These are phyloP conservation scores for Protea cynaroides DNA, from an alignment of 164 flowering plant genomes.

Conservation along the genomic window DNA sequence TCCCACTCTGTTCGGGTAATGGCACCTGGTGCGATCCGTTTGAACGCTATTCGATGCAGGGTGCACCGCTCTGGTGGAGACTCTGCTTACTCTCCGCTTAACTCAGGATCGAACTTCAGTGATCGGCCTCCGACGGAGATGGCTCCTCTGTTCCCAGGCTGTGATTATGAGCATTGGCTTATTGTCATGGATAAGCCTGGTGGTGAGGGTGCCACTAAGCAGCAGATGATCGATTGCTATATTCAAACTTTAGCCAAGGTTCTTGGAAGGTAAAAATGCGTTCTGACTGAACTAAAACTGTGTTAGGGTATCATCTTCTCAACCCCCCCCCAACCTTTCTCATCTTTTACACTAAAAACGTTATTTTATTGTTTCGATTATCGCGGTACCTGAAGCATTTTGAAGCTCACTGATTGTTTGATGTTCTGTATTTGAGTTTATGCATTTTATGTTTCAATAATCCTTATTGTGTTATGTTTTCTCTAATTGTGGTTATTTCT, in stretches of 20 bases:
- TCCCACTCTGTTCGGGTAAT: constrained; percentile 30
- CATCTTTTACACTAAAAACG: too few species aligned
- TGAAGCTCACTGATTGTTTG: not conserved
- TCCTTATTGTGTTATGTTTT: not conserved
- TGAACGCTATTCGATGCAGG: constrained; percentile 40
- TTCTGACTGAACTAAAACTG: not conserved
- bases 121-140: constrained; percentile 88
- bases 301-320: not conserved
- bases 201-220: constrained; percentile 79
- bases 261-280: constrained; percentile 56
- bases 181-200: constrained; percentile 94
- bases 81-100: constrained; percentile 65
- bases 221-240: constrained; percentile 88
- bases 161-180: constrained; percentile 94
- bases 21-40: constrained; percentile 20
- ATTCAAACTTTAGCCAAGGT: constrained; percentile 76
- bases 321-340: too few species aligned
- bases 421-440: not conserved
- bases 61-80: constrained; percentile 47
- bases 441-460: not conserved
- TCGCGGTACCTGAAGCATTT: not conserved
- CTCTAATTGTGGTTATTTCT: not conserved
- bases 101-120: constrained; percentile 65
- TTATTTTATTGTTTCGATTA: not conserved
- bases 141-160: constrained; percentile 91